Evolutionary conservation across 73 alveolate genomes (phyloP).

Genomic region (Tetrahymena elliotti): DNA sequence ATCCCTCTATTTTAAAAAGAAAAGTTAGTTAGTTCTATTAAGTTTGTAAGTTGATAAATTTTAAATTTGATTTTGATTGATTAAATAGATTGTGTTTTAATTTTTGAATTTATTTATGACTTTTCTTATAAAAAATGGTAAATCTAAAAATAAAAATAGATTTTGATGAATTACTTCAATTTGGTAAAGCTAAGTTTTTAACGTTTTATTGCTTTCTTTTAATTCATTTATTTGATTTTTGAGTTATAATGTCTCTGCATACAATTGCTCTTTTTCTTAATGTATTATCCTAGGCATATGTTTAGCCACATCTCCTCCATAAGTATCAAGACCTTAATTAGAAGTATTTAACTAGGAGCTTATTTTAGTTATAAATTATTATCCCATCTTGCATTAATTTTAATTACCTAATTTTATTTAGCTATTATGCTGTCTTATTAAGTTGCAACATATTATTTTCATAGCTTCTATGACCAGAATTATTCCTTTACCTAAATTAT

Average conservation of each 20-base stretch:
- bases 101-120: neutral
- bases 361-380: neutral
- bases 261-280: neutral
- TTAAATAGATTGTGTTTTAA: neutral
- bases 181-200: neutral
- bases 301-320: neutral
- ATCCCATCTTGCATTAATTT: neutral
- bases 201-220: neutral
- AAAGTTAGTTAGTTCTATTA: neutral
- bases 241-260: neutral
- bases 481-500: neutral
- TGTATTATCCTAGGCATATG: neutral
- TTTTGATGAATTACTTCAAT: neutral
- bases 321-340: neutral
- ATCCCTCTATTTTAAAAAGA: neutral
- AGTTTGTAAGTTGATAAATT: neutral
- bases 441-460: neutral
- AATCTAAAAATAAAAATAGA: neutral
- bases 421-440: neutral
- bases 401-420: neutral
- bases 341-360: neutral
- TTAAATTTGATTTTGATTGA: neutral
- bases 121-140: too few relatives aligned
- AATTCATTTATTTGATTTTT: neutral
- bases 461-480: neutral